Evolutionary conservation across 805 yeast species (phyloP), one percentile per base, ranked within the genome.

Genomic region (Candida anglica): DNA sequence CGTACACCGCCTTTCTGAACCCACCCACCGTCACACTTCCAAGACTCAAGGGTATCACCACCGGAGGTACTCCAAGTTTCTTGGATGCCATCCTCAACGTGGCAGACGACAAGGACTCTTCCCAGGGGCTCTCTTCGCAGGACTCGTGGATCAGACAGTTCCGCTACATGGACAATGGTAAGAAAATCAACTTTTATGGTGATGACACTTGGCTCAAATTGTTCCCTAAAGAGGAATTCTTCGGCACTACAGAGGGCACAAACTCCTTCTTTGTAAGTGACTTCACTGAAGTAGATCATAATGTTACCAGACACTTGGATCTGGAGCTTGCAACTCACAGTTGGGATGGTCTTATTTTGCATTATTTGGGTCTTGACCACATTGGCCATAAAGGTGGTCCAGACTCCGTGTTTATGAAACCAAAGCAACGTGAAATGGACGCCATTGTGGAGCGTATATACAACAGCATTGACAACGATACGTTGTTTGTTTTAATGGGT

Each of bases 381-480:
- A 93, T 93, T 48, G 99, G 99, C 2, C 99, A 93, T 56, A 91
- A 88, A 53, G 94, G 95, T 28, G 99, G 99, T 0, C 91, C 98
- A 0, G 48, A 62, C 5, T 86, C 96, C 8, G 60, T 73, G 0
- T 79, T 77, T 45, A 93, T 93, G 98, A 75, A 79, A 6, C 67
- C 62, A 0, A 93, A 93, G 50, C 97, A 88, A 41, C 38, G 34
- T 4, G 98, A 93, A 55, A 86, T 93, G 96, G 97, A 93, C 53
- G 43, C 38, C 0, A 72, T 93, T 1, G 60, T 89, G 2, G 41
- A 67, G 30, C 48, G 62, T 23, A 53, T 91, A 0, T 86, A 76
- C 48, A 22, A 35, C 28, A n/a, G 41, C 21, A 17, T 41, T 16
- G 35, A 52, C 13, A 44, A 52, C n/a, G 41, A 56, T 17, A 81